phyloP scores from a whole-genome alignment of 805 yeast genomes.

The Scheffersomyces spartinae region DNA sequence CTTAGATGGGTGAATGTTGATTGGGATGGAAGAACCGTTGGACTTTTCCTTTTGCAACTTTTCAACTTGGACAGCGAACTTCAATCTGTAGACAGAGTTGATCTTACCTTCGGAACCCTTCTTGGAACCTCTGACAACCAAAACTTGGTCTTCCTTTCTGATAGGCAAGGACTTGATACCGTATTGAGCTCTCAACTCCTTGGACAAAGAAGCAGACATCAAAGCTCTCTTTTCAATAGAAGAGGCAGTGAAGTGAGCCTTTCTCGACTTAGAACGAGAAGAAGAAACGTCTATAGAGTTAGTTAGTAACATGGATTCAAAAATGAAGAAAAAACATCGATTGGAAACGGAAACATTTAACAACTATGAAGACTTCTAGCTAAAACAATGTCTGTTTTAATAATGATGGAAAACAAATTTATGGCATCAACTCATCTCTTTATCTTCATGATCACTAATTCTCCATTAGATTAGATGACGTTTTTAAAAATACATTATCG shows the following conservation, averaged over 20 bases:
- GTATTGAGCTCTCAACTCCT: conserved; percentile 97
- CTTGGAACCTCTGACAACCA: conserved; percentile 96
- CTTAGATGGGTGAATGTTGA: conserved; percentile 97
- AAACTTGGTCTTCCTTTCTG: conserved; percentile 95
- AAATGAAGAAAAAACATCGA: background rate
- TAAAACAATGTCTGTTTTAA: background rate
- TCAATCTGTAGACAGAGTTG: conserved; percentile 97
- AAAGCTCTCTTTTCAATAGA: conserved; percentile 89
- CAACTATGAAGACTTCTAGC: background rate
- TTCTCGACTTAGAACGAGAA: conserved; percentile 99
- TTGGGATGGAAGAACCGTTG: conserved; percentile 94
- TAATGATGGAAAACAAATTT: background rate
- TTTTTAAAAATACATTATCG: conserved; percentile 1
- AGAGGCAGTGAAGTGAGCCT: conserved; percentile 98
- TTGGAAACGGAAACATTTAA: background rate
- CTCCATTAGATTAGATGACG: background rate
- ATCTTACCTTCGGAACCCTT: conserved; percentile 99
- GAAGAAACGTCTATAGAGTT: conserved; percentile 82
- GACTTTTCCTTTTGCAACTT: conserved; percentile 96
- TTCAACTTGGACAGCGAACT: conserved; percentile 92
- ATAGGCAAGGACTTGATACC: conserved; percentile 91
- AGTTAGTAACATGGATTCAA: too few relatives aligned
- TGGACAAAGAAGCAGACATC: conserved; percentile 97
- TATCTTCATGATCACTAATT: background rate
- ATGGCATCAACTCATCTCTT: conserved; percentile 1